Evolutionary conservation across 495 filamentous ascomycete genomes (phyloP).

Genomic region (Lepidopterella palustris): DNA sequence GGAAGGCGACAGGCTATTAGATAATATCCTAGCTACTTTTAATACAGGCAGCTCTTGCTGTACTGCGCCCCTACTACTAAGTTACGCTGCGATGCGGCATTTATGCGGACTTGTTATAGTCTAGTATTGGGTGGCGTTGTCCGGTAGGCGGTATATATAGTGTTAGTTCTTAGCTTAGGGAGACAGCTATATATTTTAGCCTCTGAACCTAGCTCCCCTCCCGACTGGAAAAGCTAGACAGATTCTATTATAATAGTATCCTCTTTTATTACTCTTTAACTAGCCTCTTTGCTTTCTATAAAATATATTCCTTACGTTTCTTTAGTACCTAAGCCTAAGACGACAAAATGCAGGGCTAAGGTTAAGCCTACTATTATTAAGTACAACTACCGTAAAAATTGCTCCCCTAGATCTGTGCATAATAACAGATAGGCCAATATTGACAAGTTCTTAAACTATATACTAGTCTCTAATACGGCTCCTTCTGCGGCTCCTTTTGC

Average conservation of each 20-base stretch:
- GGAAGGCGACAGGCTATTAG: too few species aligned
- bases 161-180: not conserved
- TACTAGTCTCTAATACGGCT: not conserved
- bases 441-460: not conserved
- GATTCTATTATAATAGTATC: not conserved
- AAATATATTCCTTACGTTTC: conserved; percentile 2
- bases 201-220: not conserved
- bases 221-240: not conserved
- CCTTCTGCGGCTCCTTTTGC: too few species aligned
- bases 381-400: not conserved
- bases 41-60: not conserved
- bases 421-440: not conserved
- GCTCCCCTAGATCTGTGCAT: not conserved
- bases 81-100: not conserved
- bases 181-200: not conserved
- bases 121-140: not conserved
- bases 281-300: not conserved
- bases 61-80: not conserved
- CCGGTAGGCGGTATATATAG: not conserved
- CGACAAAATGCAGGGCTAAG: not conserved
- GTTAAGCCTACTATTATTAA: not conserved
- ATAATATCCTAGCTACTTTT: too few species aligned
- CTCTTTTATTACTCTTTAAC: not conserved
- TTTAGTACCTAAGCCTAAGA: not conserved
- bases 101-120: not conserved